These are phyloP conservation scores for Saccharomyces hybrid DNA, from an alignment of 1,139 yeast species.

Conservation along the genomic window DNA sequence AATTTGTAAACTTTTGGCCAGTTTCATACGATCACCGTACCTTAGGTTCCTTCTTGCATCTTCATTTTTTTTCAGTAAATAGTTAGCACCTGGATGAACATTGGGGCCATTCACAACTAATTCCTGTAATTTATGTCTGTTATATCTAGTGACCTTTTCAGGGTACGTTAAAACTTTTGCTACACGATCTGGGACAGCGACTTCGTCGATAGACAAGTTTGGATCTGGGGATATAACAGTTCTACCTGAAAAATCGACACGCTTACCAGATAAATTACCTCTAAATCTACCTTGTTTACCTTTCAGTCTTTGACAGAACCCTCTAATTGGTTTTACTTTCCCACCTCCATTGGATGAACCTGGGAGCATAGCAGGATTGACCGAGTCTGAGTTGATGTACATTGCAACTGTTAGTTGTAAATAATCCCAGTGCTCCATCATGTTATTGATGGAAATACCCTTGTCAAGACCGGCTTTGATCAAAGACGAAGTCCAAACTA, in stretches of 20 bases:
- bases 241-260: constrained; percentile 97
- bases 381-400: constrained; percentile 95
- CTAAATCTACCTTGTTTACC: constrained; percentile 99
- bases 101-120: constrained; percentile 81
- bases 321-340: constrained; percentile 81
- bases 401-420: constrained; percentile 91
- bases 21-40: constrained; percentile 74
- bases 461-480: constrained; percentile 92
- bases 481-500: constrained; percentile 90
- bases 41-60: constrained; percentile 80
- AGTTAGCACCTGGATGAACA: constrained; percentile 94
- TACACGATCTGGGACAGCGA: constrained; percentile 95
- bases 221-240: constrained; percentile 99
- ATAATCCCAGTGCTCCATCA: constrained; percentile 99
- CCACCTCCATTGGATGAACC: constrained; percentile 53
- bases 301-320: constrained; percentile 92
- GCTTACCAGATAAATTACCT: constrained; percentile 95
- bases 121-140: constrained; percentile 64
- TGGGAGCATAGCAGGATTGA: constrained; percentile 70
- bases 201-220: constrained; percentile 87
- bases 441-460: constrained; percentile 83
- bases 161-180: constrained; percentile 96
- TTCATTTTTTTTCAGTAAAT: constrained; percentile 74
- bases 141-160: constrained; percentile 86
- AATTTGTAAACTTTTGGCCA: constrained; percentile 67